Evolutionary conservation across 768 basidiomycete species (phyloP), one percentile per base, ranked within the genome.

Genomic region (Rhodocollybia butyracea): DNA sequence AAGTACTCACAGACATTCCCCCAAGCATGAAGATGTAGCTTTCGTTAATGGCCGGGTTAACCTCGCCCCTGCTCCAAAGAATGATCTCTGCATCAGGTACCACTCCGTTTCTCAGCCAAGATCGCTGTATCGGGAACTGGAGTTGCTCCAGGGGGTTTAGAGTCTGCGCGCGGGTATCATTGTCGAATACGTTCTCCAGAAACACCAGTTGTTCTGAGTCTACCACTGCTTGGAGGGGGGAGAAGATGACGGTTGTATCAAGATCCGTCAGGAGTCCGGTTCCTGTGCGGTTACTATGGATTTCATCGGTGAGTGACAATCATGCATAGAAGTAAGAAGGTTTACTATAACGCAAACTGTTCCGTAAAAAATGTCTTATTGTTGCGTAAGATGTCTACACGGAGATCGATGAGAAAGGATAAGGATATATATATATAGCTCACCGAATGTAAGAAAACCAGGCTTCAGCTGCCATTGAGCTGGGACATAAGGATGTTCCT

Each of bases 31-130:
- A 21, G 10, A 50, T 19, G 36, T 50, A 50, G 24, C 48, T 50
- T 26, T 50, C 36, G 24, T 50, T 50, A 3, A 21, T 32, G 31
- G 36, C n/a, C 19, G 48, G 31, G n/a, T n/a, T n/a, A 7, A 10
- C 21, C 15, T 8, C 31, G 5, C 22, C 48, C 17, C 36, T 7
- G n/a, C 32, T 50, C 36, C 48, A 50, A 21, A 34, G 32, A 21
- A 36, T 36, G 32, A 50, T 50, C 32, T 50, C 48, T 22, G 36
- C 17, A 7, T 50, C 19, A 50, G 48, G 48, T 12, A 50, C 48
- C 6, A 19, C n/a, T 21, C 48, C 48, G 11, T 50, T n/a, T 24
- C 13, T n/a, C n/a, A 50, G 36, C 48, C 48, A 50, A 13, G 32
- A n/a, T 13, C 27, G 32, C 22, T 50, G 48, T 8, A 50, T 21